phyloP scores from a whole-genome alignment of 495 filamentous ascomycete genomes.

The Trichoderma virens region DNA sequence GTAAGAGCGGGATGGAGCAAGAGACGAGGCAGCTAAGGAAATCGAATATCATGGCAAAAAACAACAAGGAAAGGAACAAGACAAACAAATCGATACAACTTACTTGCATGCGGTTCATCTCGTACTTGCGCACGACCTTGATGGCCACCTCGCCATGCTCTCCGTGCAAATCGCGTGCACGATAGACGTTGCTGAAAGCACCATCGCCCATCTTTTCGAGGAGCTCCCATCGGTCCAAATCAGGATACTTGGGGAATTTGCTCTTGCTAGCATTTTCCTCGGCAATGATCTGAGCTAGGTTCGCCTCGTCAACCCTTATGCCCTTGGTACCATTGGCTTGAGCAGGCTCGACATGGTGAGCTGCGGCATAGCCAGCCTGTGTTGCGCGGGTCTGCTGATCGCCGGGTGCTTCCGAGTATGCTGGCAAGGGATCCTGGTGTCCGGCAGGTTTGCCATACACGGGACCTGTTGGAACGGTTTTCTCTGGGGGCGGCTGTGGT shows the following conservation, averaged over 20 bases:
- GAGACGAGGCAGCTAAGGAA: constrained; percentile 14
- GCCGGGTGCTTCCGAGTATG: constrained; percentile 51
- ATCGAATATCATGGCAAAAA: neutral
- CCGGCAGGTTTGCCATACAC: constrained; percentile 8
- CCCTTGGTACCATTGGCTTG: constrained; percentile 29
- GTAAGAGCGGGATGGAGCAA: constrained; percentile 27
- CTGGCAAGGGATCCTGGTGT: constrained; percentile 24
- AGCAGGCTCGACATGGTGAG: constrained; percentile 40
- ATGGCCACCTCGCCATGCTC: constrained; percentile 80
- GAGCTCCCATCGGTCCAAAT: constrained; percentile 81
- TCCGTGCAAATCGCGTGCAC: constrained; percentile 64
- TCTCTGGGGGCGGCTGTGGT: constrained; percentile 19
- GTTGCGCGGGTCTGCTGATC: constrained; percentile 57
- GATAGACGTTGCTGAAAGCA: constrained; percentile 97
- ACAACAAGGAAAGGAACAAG: constrained; percentile 26
- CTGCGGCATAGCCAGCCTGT: constrained; percentile 52
- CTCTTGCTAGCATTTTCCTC: constrained; percentile 80
- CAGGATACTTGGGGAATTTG: constrained; percentile 86
- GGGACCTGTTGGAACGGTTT: neutral
- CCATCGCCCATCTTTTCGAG: constrained; percentile 98
- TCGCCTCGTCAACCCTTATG: constrained; percentile 53
- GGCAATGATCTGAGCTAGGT: constrained; percentile 69
- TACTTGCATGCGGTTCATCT: constrained; percentile 98
- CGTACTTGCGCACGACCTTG: constrained; percentile 97
- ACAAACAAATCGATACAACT: constrained; percentile 31